These are phyloP conservation scores for Orbilia oligospora DNA, from an alignment of 2,329 filamentous ascomycete species.

Conservation along the genomic window DNA sequence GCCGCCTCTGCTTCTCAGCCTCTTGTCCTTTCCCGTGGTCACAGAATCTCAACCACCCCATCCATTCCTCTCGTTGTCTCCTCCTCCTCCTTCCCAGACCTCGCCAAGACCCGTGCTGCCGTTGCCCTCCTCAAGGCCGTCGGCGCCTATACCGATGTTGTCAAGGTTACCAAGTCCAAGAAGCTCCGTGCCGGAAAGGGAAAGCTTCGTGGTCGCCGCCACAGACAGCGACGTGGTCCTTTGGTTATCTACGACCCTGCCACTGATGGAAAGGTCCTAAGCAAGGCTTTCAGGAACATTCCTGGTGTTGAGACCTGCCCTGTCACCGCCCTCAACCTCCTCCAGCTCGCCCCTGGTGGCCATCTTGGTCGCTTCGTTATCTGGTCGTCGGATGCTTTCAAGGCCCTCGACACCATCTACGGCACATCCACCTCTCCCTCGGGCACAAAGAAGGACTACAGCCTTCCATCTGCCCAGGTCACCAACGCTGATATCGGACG, in stretches of 20 bases:
- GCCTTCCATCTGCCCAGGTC: conserved; percentile 92
- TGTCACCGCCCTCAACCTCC: conserved; percentile 96
- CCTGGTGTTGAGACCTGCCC: conserved; percentile 96
- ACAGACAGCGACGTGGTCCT: conserved; percentile 97
- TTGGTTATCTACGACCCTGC: conserved; percentile 98
- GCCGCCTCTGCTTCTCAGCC: conserved; percentile 95
- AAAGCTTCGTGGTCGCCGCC: conserved; percentile 95
- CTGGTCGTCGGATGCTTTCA: conserved; percentile 98
- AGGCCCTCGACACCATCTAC: conserved; percentile 97
- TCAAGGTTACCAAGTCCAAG: conserved; percentile 96
- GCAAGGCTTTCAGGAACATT: conserved; percentile 98
- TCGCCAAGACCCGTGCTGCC: conserved; percentile 90
- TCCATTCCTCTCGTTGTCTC: conserved; percentile 98
- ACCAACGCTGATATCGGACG: conserved; percentile 95
- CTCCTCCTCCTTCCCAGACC: conserved; percentile 85
- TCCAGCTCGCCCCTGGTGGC: conserved; percentile 98
- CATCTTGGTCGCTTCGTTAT: conserved; percentile 99
- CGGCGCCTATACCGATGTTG: conserved; percentile 89
- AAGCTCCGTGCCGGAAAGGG: conserved; percentile 99
- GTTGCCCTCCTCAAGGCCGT: conserved; percentile 89
- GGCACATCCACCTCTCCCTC: conserved; percentile 90
- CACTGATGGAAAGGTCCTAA: conserved; percentile 93
- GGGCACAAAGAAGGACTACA: conserved; percentile 98
- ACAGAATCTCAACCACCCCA: conserved; percentile 90
- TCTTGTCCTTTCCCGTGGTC: conserved; percentile 95